Base-by-base conservation (phyloP, 1,284 basidiomycete genomes). In the Naganishia sp. region DNA sequence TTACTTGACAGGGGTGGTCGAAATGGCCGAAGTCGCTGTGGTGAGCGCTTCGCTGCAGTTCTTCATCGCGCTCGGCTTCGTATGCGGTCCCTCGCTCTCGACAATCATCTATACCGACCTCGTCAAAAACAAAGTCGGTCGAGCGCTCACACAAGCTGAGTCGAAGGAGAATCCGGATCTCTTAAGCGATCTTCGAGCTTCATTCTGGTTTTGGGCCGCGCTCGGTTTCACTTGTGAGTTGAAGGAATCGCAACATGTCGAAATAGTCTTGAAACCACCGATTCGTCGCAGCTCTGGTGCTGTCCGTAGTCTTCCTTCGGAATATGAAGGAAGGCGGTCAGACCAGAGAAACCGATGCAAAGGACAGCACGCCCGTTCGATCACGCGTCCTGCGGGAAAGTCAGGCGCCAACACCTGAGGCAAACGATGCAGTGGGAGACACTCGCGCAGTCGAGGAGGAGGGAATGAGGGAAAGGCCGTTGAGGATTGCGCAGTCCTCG, bases 91-190 rank as follows among this genome's bases (percentile, higher is more conserved):
- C 6, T 47, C 47, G 10, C 21, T 61, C 32, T 50, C 47, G 3
- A 61, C 57, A 17, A 28, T 61, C 6, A 25, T 61, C 10, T 61
- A 61, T 23, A 61, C 47, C 9, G 50, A 31, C 45, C 46, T 61
- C 32, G 57, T 61, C 5, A 15, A 46, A 17, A 32, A n/a, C 9
- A 61, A 50, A 35, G 25, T 50, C 11, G 57, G 47, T 13, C 39
- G 42, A 18, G 18, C 28, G 15, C 39, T 61, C 13, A 41, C 57
- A 23, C 46, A 61, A 42, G 57, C 28, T 28, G 57, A 61, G 31
- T 61, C 47, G 21, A 50, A 28, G 46, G 41, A 42, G 13, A 61
- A 41, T 39, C 25, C 28, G 9, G 35, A 61, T 28, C 50, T 61
- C 32, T 25, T 61, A 7, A 39, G 11, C 9, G 23, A 32, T 35